Conservation (phyloP, 306 rosid species). For the Cucurbita ficifolia region DNA sequence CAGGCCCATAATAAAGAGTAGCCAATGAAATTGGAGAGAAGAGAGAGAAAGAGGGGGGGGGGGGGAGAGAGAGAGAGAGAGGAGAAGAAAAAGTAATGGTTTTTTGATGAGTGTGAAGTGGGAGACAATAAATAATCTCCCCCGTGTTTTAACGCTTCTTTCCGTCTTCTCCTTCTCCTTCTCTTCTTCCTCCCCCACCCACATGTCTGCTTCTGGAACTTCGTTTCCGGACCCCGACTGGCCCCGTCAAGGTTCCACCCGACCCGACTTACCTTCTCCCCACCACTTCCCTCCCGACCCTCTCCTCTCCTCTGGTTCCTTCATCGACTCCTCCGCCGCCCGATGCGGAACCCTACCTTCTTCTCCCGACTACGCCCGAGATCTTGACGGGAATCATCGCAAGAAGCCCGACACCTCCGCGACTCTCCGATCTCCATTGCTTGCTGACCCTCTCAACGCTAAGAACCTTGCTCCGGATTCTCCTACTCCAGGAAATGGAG, state of each 20-base stretch:
- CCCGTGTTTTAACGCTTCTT: not conserved
- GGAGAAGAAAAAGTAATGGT: not conserved
- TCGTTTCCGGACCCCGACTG: slow-evolving; percentile 1
- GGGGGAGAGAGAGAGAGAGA: not conserved
- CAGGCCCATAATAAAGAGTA: not conserved
- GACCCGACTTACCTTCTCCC: not conserved
- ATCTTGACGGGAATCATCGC: not conserved
- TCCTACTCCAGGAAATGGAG: not conserved
- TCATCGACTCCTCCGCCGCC: slow-evolving; percentile 15
- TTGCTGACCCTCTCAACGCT: slow-evolving; percentile 4
- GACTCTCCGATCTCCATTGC: not conserved
- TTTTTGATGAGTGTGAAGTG: not conserved
- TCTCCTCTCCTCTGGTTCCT: slow-evolving; percentile 26
- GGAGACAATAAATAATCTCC: not conserved
- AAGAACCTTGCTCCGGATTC: not conserved
- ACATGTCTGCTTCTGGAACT: slow-evolving; percentile 6
- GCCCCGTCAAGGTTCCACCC: not conserved
- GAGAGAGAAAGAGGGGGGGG: not conserved
- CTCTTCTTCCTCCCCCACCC: not conserved
- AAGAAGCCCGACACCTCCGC: not conserved
- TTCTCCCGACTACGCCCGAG: not conserved
- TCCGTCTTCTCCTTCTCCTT: not conserved
- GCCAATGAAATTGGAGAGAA: not conserved
- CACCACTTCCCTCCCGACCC: slow-evolving; percentile 19
- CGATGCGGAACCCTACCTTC: not conserved